phyloP scores from a whole-genome alignment of 768 basidiomycete genomes.

The Gymnopilus junonius region DNA sequence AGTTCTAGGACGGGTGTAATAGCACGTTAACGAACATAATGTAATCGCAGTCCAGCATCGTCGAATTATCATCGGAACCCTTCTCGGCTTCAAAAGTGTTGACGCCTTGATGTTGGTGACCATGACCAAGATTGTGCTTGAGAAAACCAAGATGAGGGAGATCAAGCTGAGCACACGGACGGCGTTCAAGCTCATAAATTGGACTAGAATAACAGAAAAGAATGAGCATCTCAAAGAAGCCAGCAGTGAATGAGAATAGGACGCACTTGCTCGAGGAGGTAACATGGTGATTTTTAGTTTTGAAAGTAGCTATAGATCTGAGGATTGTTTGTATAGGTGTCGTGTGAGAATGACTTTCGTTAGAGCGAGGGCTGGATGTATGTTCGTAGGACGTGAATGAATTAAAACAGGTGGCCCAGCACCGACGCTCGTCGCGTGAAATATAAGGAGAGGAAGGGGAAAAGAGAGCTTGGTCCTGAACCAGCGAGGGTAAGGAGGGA shows the following conservation, averaged over 20 bases:
- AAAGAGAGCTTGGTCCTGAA: constrained; percentile 16
- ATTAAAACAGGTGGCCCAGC: constrained; percentile 36
- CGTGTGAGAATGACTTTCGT: constrained; percentile 6
- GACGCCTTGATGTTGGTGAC: constrained; percentile 79
- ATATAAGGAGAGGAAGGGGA: constrained; percentile 18
- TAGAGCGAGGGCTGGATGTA: not conserved
- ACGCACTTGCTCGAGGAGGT: constrained; percentile 39
- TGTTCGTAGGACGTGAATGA: constrained; percentile 1
- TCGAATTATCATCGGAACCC: constrained; percentile 33
- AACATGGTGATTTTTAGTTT: constrained; percentile 26
- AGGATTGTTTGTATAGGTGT: not conserved
- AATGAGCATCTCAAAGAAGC: not conserved
- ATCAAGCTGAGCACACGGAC: constrained; percentile 79
- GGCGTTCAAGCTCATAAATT: constrained; percentile 78
- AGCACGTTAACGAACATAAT: constrained; percentile 58
- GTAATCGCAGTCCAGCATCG: constrained; percentile 71
- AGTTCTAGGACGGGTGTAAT: not conserved
- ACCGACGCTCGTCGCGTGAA: constrained; percentile 29
- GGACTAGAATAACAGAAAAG: constrained; percentile 28
- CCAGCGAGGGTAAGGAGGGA: constrained; percentile 11
- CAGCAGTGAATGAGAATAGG: not conserved
- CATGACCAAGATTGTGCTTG: constrained; percentile 74
- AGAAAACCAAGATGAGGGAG: constrained; percentile 78
- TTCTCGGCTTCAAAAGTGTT: constrained; percentile 60
- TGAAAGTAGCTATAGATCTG: not conserved